Percentiles rank a stretch among this genome's conserved stretches.
These are phyloP conservation scores for Dacryopinax primogenitus DNA, from an alignment of 768 basidiomycete genomes.

Conservation along the genomic window DNA sequence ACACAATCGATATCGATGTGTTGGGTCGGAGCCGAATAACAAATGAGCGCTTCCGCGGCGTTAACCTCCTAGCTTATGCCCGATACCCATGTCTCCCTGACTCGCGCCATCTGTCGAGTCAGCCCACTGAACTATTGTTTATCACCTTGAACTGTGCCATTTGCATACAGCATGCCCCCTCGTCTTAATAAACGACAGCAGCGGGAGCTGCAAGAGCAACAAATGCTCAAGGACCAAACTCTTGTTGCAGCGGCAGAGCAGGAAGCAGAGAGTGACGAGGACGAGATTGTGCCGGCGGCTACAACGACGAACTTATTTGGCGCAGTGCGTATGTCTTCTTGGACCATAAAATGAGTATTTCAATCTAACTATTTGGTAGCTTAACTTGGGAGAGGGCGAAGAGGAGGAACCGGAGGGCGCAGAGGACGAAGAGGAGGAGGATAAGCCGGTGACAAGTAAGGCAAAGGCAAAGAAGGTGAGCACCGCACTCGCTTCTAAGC, in stretches of 20 bases:
- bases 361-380: neutral
- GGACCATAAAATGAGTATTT: neutral
- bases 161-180: neutral
- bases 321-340: slow-evolving; percentile 15
- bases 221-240: slow-evolving; percentile 28
- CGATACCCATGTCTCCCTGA: too few relatives aligned
- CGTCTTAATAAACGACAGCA: slow-evolving; percentile 71
- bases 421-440: slow-evolving; percentile 32
- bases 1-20: too few relatives aligned
- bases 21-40: too few relatives aligned
- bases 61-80: too few relatives aligned
- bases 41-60: too few relatives aligned
- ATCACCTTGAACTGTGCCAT: neutral
- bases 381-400: slow-evolving; percentile 26
- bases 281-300: neutral
- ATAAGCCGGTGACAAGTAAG: slow-evolving; percentile 14
- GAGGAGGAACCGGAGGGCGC: slow-evolving; percentile 23
- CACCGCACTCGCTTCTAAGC: neutral
- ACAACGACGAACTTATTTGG: slow-evolving; percentile 17
- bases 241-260: slow-evolving; percentile 8
- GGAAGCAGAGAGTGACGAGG: slow-evolving; percentile 14
- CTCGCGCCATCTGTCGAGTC: neutral
- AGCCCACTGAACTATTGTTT: neutral
- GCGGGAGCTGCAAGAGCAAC: slow-evolving; percentile 68
- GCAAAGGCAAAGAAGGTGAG: slow-evolving; percentile 27